These are phyloP conservation scores for Medicago truncatula DNA, from an alignment of 306 rosid species.

Conservation along the genomic window DNA sequence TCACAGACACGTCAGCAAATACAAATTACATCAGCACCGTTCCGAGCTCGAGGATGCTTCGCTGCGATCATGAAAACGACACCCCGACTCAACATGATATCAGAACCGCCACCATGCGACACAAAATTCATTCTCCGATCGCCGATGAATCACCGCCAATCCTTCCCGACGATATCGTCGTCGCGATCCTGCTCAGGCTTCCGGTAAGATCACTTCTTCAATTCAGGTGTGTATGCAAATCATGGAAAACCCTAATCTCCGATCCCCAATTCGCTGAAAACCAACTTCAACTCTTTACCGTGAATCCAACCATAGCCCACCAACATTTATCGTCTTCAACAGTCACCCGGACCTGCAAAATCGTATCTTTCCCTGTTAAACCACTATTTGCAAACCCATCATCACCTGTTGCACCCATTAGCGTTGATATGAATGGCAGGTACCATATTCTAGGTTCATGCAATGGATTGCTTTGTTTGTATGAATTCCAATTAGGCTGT, in stretches of 20 bases:
- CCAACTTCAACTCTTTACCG: neutral
- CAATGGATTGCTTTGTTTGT: constrained; percentile 37
- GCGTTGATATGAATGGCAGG: neutral
- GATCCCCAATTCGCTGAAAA: constrained; percentile 21
- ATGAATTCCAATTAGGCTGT: neutral
- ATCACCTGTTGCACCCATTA: neutral
- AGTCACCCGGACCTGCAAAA: too few species aligned
- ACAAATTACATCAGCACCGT: too few species aligned
- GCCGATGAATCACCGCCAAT: too few species aligned
- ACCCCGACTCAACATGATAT: too few species aligned
- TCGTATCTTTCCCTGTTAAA: neutral
- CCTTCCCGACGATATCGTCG: neutral
- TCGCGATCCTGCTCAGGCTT: constrained; percentile 22
- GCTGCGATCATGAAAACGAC: too few species aligned
- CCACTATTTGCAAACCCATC: neutral
- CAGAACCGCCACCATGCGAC: too few species aligned
- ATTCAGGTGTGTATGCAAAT: constrained; percentile 22
- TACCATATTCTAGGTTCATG: constrained; percentile 24
- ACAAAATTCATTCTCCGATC: too few species aligned
- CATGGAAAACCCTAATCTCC: constrained; percentile 39
- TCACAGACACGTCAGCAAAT: too few species aligned
- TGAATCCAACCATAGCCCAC: too few species aligned
- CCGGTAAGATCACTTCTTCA: constrained; percentile 1
- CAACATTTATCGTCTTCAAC: too few species aligned
- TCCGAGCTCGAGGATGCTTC: too few species aligned